Base-by-base conservation (phyloP, 192 early-diverging fungal species). In the Ambispora gerdemannii region DNA sequence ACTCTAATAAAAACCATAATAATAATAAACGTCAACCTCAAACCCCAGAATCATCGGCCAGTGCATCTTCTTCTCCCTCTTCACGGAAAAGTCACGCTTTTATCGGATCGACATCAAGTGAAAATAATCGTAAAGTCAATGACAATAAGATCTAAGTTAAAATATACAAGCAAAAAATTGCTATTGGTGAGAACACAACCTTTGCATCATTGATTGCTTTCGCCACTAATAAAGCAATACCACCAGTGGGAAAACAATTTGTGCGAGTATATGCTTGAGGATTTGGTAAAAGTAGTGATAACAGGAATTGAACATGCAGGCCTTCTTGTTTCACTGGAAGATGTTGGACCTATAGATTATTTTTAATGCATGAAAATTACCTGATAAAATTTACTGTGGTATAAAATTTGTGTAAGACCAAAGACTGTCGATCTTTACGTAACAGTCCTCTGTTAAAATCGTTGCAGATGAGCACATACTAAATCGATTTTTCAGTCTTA, bases 81-180 rank as follows among this genome's bases (percentile, higher is more conserved):
- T n/a, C 7, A 53, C 20, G 11, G 7, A 7, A 10, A 53, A 43
- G 38, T 15, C 15, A 43, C 6, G 6, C 6, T 43, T 43, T 10
- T 15, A n/a, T n/a, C n/a, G n/a, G n/a, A n/a, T n/a, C n/a, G n/a
- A n/a, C n/a, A n/a, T n/a, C n/a, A n/a, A n/a, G n/a, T 43, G 38
- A 43, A 15, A 43, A 15, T 10, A 1, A 24, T 43, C 3, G n/a
- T 69, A 19, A 69, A 56, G 36, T 69, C 67, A 2, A 35, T 69
- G 0, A 69, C 51, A 0, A 30, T 69, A 3, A 4, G 32, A 0
- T 67, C 65, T n/a, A 51, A 34, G 2, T 25, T 2, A 69, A 22
- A 19, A 22, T 56, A 2, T 69, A 69, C 10, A 69, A 69, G n/a
- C 52, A 56, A 56, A 69, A 69, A 35, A 38, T 69, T 15, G 34